A percentile compares a stretch with the other conserved stretches of the same genome.
These are phyloP conservation scores for Melampsora medusae DNA, from an alignment of 1,284 basidiomycete genomes.

Conservation along the genomic window DNA sequence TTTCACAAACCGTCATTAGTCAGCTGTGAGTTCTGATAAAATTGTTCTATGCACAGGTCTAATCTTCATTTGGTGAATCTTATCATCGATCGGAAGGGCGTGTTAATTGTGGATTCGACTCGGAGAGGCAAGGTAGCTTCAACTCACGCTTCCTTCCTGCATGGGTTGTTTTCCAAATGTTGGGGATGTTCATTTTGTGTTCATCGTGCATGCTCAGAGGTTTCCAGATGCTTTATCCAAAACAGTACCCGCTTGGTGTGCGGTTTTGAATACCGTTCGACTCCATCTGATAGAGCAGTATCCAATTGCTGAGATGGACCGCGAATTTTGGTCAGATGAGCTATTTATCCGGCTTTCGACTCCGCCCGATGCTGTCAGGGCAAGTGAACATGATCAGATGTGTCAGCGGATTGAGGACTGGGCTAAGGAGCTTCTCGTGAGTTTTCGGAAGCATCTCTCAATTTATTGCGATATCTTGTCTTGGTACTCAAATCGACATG, in stretches of 20 bases:
- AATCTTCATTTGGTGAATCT: constrained; percentile 76
- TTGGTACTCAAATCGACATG: constrained; percentile 59
- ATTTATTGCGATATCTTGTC: not conserved
- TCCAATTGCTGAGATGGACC: constrained; percentile 51
- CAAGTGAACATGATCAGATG: constrained; percentile 70
- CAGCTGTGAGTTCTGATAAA: constrained; percentile 3
- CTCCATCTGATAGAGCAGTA: constrained; percentile 52
- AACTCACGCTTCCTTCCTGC: too few relatives aligned
- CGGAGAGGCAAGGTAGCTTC: constrained; percentile 70
- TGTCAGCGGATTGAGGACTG: constrained; percentile 64
- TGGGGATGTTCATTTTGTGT: constrained; percentile 3
- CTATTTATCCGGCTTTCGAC: constrained; percentile 64
- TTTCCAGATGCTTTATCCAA: constrained; percentile 93
- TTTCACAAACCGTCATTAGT: not conserved
- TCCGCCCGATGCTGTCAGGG: constrained; percentile 60
- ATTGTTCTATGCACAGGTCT: constrained; percentile 59
- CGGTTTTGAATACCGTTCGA: constrained; percentile 76
- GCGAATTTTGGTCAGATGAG: constrained; percentile 48
- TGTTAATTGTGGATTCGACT: constrained; percentile 88
- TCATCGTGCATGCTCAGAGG: constrained; percentile 56
- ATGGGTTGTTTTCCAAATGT: not conserved
- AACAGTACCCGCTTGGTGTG: constrained; percentile 93
- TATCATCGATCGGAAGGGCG: constrained; percentile 64
- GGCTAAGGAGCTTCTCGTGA: constrained; percentile 65
- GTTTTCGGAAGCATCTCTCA: constrained; percentile 40